These are phyloP conservation scores for Candida yuanshanica DNA, from an alignment of 805 yeast genomes.

Conservation along the genomic window DNA sequence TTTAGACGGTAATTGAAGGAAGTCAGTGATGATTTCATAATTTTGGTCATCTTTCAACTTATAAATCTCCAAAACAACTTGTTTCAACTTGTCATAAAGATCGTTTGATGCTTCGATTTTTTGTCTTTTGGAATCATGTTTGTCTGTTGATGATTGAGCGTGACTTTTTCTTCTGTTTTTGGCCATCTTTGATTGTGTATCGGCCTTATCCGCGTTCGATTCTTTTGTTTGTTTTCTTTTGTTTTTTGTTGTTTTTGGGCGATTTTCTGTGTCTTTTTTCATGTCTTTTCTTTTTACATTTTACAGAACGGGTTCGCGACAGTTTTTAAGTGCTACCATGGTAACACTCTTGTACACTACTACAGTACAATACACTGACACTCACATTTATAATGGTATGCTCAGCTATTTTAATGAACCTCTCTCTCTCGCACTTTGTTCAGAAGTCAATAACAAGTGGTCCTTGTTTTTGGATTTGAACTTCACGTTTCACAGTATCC, in stretches of 20 bases:
- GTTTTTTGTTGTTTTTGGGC: too few relatives aligned
- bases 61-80: conserved; percentile 29
- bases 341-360: too few relatives aligned
- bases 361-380: too few relatives aligned
- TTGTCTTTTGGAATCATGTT: conserved; percentile 11
- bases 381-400: too few relatives aligned
- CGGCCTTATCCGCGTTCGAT: background rate
- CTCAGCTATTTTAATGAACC: too few relatives aligned
- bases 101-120: conserved; percentile 12
- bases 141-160: background rate
- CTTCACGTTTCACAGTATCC: conserved; percentile 10
- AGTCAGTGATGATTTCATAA: conserved; percentile 36
- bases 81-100: conserved; percentile 25
- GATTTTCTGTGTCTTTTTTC: background rate
- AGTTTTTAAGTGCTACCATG: too few relatives aligned
- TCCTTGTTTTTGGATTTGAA: conserved; percentile 13
- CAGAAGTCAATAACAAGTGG: conserved; percentile 17
- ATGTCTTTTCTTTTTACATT: background rate
- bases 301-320: background rate
- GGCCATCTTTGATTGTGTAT: conserved; percentile 8
- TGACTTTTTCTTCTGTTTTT: conserved; percentile 15
- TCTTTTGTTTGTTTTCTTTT: background rate
- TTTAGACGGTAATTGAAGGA: conserved; percentile 67
- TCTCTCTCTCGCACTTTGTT: too few relatives aligned
- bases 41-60: conserved; percentile 30